These are phyloP conservation scores for Artemisia annua DNA, from an alignment of 129 eudicot genomes.

Conservation along the genomic window DNA sequence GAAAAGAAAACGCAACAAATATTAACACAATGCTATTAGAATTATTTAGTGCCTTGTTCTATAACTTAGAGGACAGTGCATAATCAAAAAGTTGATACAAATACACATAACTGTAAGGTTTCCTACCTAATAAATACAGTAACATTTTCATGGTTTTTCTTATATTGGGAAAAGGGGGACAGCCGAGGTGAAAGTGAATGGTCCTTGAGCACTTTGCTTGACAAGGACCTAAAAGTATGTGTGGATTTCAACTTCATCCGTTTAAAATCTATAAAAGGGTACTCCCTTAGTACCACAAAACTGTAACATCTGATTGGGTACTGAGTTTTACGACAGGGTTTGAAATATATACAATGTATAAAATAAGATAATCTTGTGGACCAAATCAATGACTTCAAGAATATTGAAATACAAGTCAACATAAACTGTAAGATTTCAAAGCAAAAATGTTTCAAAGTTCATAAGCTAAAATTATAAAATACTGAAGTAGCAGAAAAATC, in stretches of 20 bases:
- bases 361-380: neutral
- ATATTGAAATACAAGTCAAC: neutral
- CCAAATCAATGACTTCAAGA: conserved; percentile 3
- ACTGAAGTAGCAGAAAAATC: neutral
- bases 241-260: conserved; percentile 21
- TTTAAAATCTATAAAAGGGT: conserved; percentile 6
- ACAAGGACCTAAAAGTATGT: conserved; percentile 20
- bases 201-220: conserved; percentile 25
- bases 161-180: conserved; percentile 11
- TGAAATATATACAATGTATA: conserved; percentile 2
- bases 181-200: conserved; percentile 24
- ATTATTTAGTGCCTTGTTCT: neutral
- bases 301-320: neutral
- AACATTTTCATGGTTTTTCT: conserved; percentile 12
- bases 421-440: conserved; percentile 1
- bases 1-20: neutral
- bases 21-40: conserved; percentile 5
- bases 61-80: neutral
- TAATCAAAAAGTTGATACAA: neutral
- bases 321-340: neutral
- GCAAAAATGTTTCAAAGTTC: neutral
- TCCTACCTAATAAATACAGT: conserved; percentile 1
- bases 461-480: neutral
- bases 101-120: conserved; percentile 9
- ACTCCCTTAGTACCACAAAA: conserved; percentile 16